Evolutionary conservation across 257 asterid genomes (phyloP), one percentile per base, ranked within the genome.

Genomic region (Cordia subcordata): DNA sequence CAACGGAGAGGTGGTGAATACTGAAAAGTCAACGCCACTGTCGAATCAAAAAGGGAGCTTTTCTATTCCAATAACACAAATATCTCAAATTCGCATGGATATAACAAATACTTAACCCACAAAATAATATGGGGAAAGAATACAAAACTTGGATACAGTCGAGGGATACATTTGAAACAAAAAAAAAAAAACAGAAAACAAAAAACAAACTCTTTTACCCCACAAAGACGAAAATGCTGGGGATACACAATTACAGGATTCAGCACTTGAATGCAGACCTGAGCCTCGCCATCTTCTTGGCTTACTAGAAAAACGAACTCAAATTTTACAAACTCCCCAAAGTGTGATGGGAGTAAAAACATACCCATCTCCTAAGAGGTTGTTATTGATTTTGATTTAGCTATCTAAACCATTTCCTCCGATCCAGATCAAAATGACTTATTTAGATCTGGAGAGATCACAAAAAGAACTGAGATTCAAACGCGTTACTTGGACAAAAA

Each of bases 51-150:
- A n/a, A n/a, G n/a, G n/a, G n/a, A n/a, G n/a, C n/a, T n/a, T n/a
- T n/a, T n/a, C n/a, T n/a, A n/a, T n/a, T n/a, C n/a, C n/a, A n/a
- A n/a, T n/a, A n/a, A n/a, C n/a, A n/a, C n/a, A n/a, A n/a, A n/a
- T n/a, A n/a, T n/a, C n/a, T n/a, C n/a, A n/a, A n/a, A n/a, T n/a
- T n/a, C n/a, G n/a, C n/a, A n/a, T n/a, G n/a, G n/a, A n/a, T n/a
- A n/a, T n/a, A n/a, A n/a, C n/a, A n/a, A n/a, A n/a, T n/a, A n/a
- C n/a, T n/a, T n/a, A n/a, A n/a, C n/a, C n/a, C n/a, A n/a, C n/a
- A n/a, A n/a, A n/a, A n/a, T n/a, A n/a, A n/a, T n/a, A n/a, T 27
- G 35, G 35, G 69, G 60, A 58, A 56, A 42, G 35, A 46, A 53
- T 35, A 21, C 0, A 10, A 27, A 32, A 10, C 13, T 46, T 17